A percentile compares a stretch with the other conserved stretches of the same genome.
Evolutionary conservation across 2,329 filamentous ascomycete genomes (phyloP).

Genomic region (Penicillium sp.): DNA sequence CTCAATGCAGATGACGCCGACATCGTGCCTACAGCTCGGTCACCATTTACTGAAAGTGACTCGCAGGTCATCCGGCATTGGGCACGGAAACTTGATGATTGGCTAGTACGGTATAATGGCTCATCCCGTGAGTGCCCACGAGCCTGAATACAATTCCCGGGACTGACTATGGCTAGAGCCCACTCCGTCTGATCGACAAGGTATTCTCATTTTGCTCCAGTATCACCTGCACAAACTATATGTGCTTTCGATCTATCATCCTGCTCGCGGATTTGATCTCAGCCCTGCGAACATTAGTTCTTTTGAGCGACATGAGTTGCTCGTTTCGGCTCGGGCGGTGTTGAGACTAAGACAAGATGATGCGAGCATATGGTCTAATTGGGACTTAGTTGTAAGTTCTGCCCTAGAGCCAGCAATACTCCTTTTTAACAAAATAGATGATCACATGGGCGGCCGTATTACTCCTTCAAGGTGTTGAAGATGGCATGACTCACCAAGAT

Average conservation of each 20-base stretch:
- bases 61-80: slow-evolving; percentile 31
- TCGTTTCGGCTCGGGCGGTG: slow-evolving; percentile 33
- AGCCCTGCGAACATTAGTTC: slow-evolving; percentile 29
- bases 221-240: slow-evolving; percentile 35
- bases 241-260: slow-evolving; percentile 33
- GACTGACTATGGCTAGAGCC: slow-evolving; percentile 20
- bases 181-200: slow-evolving; percentile 30
- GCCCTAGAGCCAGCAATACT: not conserved
- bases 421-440: slow-evolving; percentile 21
- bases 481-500: slow-evolving; percentile 32
- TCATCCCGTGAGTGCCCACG: slow-evolving; percentile 23
- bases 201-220: slow-evolving; percentile 33
- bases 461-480: slow-evolving; percentile 29
- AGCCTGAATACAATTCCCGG: not conserved
- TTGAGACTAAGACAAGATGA: slow-evolving; percentile 31
- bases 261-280: slow-evolving; percentile 31
- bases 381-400: slow-evolving; percentile 31
- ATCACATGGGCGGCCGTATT: slow-evolving; percentile 33
- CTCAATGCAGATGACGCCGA: slow-evolving; percentile 23
- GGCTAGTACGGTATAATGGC: slow-evolving; percentile 32
- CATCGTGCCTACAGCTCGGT: slow-evolving; percentile 9
- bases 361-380: slow-evolving; percentile 35
- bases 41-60: slow-evolving; percentile 29
- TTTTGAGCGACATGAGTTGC: slow-evolving; percentile 29
- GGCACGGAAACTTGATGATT: slow-evolving; percentile 32